Conservation (phyloP, 139 green algal species). For the Volvox reticuliferus region DNA sequence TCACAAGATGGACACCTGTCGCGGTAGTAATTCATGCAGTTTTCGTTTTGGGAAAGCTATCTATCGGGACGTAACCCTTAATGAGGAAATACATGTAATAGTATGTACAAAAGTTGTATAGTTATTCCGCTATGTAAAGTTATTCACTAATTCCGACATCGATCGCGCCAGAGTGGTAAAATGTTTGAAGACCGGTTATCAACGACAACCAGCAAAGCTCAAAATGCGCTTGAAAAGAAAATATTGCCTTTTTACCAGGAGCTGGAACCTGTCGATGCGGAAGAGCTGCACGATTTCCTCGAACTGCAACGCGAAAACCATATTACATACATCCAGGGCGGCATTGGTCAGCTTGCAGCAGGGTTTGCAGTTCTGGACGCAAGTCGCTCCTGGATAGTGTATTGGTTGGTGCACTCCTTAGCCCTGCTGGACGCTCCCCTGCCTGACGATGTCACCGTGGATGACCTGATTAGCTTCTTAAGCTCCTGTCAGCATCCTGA, state of each 20-base stretch:
- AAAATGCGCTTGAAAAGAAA: slow-evolving; percentile 71
- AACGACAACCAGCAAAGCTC: slow-evolving; percentile 62
- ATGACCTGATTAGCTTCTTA: slow-evolving; percentile 83
- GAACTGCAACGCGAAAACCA: slow-evolving; percentile 69
- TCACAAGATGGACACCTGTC: too few species aligned
- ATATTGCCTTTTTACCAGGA: slow-evolving; percentile 58
- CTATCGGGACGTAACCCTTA: too few species aligned
- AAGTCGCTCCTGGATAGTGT: slow-evolving; percentile 92
- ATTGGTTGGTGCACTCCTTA: slow-evolving; percentile 93
- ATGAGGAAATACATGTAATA: too few species aligned
- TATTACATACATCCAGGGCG: slow-evolving; percentile 72
- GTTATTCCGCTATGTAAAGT: too few species aligned
- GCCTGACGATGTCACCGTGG: slow-evolving; percentile 19
- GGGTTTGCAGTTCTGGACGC: slow-evolving; percentile 85
- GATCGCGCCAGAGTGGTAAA: not conserved
- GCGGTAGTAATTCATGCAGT: too few species aligned
- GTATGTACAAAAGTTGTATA: too few species aligned
- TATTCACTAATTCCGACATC: too few species aligned
- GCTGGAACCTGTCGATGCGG: not conserved
- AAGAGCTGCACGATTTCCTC: slow-evolving; percentile 51
- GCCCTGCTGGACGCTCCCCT: slow-evolving; percentile 76
- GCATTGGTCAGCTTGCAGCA: slow-evolving; percentile 66
- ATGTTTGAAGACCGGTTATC: slow-evolving; percentile 66
- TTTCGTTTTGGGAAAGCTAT: too few species aligned
- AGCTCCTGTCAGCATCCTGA: slow-evolving; percentile 73